Evolutionary conservation across 2,329 filamentous ascomycete species (phyloP).

Genomic region (Penicillium rolfsii): DNA sequence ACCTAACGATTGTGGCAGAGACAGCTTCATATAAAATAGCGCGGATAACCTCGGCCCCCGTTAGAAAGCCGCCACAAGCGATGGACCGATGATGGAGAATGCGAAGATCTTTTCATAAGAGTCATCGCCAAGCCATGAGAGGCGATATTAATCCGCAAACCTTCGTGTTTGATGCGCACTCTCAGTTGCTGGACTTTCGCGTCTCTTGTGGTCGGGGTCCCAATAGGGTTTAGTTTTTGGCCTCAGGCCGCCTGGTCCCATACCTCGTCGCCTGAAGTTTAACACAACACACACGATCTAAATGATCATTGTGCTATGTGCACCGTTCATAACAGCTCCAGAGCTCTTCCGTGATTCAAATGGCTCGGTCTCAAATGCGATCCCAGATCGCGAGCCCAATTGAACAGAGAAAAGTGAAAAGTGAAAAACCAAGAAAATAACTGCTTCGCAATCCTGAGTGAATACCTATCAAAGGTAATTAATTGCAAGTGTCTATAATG

Average conservation of each 20-base stretch:
- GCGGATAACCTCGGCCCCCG: background rate
- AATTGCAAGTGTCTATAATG: too few relatives aligned
- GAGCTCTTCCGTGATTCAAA: background rate
- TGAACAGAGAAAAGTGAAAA: too few relatives aligned
- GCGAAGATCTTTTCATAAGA: background rate
- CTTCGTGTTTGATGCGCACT: background rate
- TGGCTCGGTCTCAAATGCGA: background rate
- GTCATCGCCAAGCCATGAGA: background rate
- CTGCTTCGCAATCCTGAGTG: too few relatives aligned
- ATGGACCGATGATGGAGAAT: background rate
- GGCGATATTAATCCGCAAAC: background rate
- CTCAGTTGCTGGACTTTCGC: background rate
- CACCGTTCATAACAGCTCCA: background rate
- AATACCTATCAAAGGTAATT: too few relatives aligned
- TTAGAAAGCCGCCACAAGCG: background rate
- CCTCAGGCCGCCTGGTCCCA: background rate
- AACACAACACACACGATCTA: background rate
- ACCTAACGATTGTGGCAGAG: background rate
- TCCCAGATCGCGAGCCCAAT: background rate
- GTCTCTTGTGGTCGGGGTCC: conserved; percentile 25
- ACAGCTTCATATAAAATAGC: conserved; percentile 1
- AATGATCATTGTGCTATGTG: background rate
- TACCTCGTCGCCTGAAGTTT: background rate
- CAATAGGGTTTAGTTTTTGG: conserved; percentile 16
- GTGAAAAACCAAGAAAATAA: too few relatives aligned